Conservation (phyloP, 2,329 filamentous ascomycete species). For the Colletotrichum costaricense region DNA sequence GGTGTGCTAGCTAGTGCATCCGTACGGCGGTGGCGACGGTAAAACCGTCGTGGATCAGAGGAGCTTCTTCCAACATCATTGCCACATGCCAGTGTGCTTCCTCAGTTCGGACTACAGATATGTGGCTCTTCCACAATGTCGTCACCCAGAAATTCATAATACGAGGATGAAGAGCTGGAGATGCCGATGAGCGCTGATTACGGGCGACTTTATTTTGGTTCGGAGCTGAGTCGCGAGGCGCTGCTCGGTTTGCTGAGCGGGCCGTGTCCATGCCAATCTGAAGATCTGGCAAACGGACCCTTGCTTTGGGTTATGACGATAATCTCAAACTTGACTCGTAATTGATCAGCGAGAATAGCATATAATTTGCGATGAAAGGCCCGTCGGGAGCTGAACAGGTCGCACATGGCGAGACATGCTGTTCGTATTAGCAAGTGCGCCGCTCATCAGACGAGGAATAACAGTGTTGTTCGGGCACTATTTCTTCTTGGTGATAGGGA, state of each 20-base stretch:
- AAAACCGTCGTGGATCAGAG: not conserved
- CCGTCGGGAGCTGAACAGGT: not conserved
- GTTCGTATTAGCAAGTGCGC: slow-evolving; percentile 17
- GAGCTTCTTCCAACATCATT: not conserved
- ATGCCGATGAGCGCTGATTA: not conserved
- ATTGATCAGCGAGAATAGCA: not conserved
- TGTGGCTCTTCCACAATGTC: not conserved
- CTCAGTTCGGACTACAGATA: not conserved
- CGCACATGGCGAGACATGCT: slow-evolving; percentile 19
- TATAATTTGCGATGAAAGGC: not conserved
- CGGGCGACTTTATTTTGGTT: not conserved
- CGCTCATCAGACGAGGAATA: not conserved
- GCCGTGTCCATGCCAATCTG: slow-evolving; percentile 17
- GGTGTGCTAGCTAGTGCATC: too few relatives aligned
- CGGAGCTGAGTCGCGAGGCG: slow-evolving; percentile 2
- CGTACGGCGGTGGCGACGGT: not conserved
- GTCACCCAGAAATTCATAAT: not conserved
- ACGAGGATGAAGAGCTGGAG: not conserved
- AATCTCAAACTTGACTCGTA: slow-evolving; percentile 27
- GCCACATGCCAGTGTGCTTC: too few relatives aligned
- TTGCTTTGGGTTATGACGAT: slow-evolving; percentile 16
- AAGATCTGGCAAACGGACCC: not conserved
- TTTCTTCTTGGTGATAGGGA: not conserved
- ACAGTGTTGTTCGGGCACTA: too few relatives aligned
- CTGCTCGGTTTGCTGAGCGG: slow-evolving; percentile 5